phyloP scores from a whole-genome alignment of 805 yeast species.

The Candida koratica region DNA sequence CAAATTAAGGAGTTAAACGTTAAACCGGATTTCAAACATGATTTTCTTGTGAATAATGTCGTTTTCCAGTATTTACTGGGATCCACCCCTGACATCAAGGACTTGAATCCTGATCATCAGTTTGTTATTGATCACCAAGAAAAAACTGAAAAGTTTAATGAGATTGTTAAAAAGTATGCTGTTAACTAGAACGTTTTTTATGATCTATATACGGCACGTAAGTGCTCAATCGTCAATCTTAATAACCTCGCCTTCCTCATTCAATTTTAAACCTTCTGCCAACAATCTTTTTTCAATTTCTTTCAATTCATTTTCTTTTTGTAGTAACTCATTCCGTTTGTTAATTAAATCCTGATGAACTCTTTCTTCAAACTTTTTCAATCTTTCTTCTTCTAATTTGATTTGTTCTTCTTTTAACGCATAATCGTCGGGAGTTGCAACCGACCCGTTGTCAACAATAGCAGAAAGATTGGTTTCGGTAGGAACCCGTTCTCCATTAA shows the following conservation, averaged over 20 bases:
- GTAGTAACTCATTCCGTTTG: constrained; percentile 78
- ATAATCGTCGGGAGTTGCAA: constrained; percentile 23
- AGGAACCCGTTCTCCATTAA: constrained; percentile 14
- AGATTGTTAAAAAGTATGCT: constrained; percentile 57
- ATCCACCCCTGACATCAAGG: constrained; percentile 24
- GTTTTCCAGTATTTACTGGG: constrained; percentile 51
- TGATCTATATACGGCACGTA: neutral
- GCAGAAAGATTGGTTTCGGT: constrained; percentile 1
- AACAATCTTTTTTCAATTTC: constrained; percentile 72
- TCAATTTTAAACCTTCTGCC: constrained; percentile 48
- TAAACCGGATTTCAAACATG: constrained; percentile 25
- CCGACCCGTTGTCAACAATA: constrained; percentile 10
- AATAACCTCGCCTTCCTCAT: constrained; percentile 34
- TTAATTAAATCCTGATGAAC: constrained; percentile 81
- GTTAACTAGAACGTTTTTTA: too few species aligned
- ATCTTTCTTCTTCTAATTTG: constrained; percentile 82
- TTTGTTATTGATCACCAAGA: constrained; percentile 55
- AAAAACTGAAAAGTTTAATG: constrained; percentile 63
- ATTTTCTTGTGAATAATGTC: constrained; percentile 61
- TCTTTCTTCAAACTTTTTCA: constrained; percentile 79
- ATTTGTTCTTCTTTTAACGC: constrained; percentile 82
- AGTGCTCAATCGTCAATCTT: constrained; percentile 20
- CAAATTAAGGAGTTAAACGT: constrained; percentile 45
- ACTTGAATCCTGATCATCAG: constrained; percentile 53
- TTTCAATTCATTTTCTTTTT: constrained; percentile 78